Conservation (phyloP, 2,329 filamentous ascomycete species). For the Hypoxylon sp. region DNA sequence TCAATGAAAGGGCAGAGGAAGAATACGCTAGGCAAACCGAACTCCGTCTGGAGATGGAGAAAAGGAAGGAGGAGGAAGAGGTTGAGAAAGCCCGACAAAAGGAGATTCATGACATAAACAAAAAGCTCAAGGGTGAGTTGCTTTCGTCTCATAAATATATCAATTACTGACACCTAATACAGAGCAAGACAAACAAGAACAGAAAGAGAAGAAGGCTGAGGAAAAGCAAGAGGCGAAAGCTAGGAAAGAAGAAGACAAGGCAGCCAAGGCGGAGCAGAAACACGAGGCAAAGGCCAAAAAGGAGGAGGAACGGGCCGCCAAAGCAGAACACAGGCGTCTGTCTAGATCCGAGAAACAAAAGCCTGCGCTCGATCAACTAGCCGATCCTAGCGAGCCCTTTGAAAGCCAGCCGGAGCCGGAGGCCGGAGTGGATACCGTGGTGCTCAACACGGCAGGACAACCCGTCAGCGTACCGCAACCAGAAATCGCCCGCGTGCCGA, state of each 20-base stretch:
- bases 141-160: neutral
- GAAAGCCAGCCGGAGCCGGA: slow-evolving; percentile 42
- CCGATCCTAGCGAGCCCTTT: too few relatives aligned
- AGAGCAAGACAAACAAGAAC: slow-evolving; percentile 60
- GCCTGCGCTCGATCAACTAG: slow-evolving; percentile 47
- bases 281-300: slow-evolving; percentile 49
- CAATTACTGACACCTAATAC: slow-evolving; percentile 31
- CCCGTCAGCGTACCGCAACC: slow-evolving; percentile 35
- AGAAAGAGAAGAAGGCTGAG: slow-evolving; percentile 55
- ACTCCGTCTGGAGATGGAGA: slow-evolving; percentile 69
- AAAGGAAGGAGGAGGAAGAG: slow-evolving; percentile 67
- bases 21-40: slow-evolving; percentile 74
- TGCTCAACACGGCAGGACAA: slow-evolving; percentile 39
- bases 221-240: slow-evolving; percentile 55
- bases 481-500: slow-evolving; percentile 9
- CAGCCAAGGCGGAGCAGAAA: slow-evolving; percentile 63
- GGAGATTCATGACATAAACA: slow-evolving; percentile 62
- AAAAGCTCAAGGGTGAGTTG: slow-evolving; percentile 66
- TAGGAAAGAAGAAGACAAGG: slow-evolving; percentile 61
- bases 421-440: slow-evolving; percentile 22
- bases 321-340: slow-evolving; percentile 61
- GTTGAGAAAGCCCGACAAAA: slow-evolving; percentile 59
- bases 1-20: slow-evolving; percentile 78
- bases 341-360: slow-evolving; percentile 63
- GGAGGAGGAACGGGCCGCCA: slow-evolving; percentile 61